Evolutionary conservation across 2,329 filamentous ascomycete species (phyloP), one percentile per base, ranked within the genome.

Genomic region (Hymenoscyphus fraxineus): DNA sequence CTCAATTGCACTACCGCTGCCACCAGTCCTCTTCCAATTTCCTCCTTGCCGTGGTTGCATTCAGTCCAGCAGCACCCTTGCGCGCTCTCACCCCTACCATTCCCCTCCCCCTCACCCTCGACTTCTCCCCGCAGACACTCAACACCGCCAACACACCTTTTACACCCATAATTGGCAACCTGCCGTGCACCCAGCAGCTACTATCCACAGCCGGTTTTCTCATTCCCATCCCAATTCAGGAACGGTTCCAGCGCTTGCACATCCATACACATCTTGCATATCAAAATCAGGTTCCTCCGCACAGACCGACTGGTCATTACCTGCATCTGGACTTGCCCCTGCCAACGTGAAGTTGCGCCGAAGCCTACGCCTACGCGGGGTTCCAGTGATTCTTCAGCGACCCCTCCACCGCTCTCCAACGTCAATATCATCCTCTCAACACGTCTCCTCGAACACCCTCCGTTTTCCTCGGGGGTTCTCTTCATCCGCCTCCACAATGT

Each of bases 401-500:
- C 57, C 58, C 54, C 57, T 65, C 63, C 32, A 40, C 55, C 39
- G 16, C 22, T 39, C 62, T n/a, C 55, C 38, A 60, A 47, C 58
- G 27, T 62, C 61, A 63, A 60, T 59, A 59, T 59, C 19, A 58
- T 27, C 39, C 41, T 51, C 31, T 51, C 58, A 51, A 55, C 57
- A 56, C 19, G 40, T 22, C n/a, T 54, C 47, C 6, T 32, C 15
- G 13, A 64, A 55, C 39, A 27, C 47, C 19, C 32, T 38, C 27
- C 44, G 40, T 54, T 5, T 60, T 22, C 41, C 60, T 61, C 67
- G 64, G 66, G 60, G 63, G 51, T 64, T 66, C 64, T 66, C n/a
- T 57, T 64, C 65, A 22, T 67, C 58, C 54, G 51, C 66, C 40
- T 65, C 62, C 62, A 62, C 67, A 60, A 75, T 76, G 73, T 67